Base-by-base conservation (phyloP, 148 eudicot genomes). In the Dianthus caryophyllus region DNA sequence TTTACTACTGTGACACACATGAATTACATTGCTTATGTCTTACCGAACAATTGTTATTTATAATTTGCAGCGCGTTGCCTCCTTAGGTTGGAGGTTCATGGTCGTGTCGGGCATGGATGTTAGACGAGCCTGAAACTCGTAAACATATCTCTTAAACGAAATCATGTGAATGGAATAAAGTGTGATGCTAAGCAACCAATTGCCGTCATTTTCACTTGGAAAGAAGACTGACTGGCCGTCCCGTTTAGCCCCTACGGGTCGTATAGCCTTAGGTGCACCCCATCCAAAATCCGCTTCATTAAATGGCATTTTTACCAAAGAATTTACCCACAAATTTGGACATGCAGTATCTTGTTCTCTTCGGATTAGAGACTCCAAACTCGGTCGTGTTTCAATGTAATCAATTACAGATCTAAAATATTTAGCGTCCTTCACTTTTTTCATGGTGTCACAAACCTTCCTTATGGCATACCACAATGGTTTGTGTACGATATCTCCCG, bases 401-500 rank as follows among this genome's bases (percentile, higher is more conserved):
- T 46, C 50, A 16, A 46, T 46, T 2, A 15, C n/a, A 2, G 50
- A 46, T 10, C 50, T 46, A 46, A 2, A 21, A 54, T 51, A 31
- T 5, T 66, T 60, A 0, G 44, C 24, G 25, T 52, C 46, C 17
- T 51, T 33, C 46, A 44, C n/a, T 48, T 20, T 66, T 36, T 0
- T 16, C 8, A 66, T 5, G 0, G 60, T 31, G 33, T 66, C 60
- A 18, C 50, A 25, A 36, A 52, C 21, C n/a, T 66, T 66, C n/a
- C 21, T 15, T 2, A 39, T 48, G 29, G 15, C 20, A 12, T 66
- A 66, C 31, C 47, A 66, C 8, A 71, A 46, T 47, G 73, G 76
- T 12, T 65, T 78, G 41, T 59, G 25, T 0, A 41, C 57, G 17
- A 78, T 27, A 16, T 64, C 66, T 3, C 74, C 74, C 1, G 77